These are phyloP conservation scores for Tolypocladium sp. DNA, from an alignment of 2,329 filamentous ascomycete species.

Conservation along the genomic window DNA sequence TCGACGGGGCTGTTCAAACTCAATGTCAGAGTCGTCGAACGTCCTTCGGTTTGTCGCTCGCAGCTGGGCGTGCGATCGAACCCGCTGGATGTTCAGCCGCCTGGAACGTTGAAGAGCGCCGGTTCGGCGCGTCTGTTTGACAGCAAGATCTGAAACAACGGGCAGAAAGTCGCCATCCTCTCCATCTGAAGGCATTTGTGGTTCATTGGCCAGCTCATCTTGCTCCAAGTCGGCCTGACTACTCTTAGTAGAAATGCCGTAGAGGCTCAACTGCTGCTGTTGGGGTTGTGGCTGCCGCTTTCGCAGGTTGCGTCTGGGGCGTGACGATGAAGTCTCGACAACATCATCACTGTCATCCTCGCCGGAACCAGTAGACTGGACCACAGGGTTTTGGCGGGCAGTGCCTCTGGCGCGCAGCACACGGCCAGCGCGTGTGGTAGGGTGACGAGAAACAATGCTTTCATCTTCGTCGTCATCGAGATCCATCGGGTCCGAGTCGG, in stretches of 20 bases:
- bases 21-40: constrained; percentile 35
- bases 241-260: constrained; percentile 15
- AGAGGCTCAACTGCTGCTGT: constrained; percentile 4
- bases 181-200: constrained; percentile 16
- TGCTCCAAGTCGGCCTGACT: constrained; percentile 14
- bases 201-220: constrained; percentile 23
- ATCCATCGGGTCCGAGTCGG: constrained; percentile 16
- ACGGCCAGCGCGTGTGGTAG: constrained; percentile 1
- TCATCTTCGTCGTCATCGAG: constrained; percentile 16
- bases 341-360: constrained; percentile 11
- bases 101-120: constrained; percentile 12
- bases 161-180: constrained; percentile 25
- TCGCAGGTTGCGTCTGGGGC: constrained; percentile 12
- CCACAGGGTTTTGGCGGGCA: constrained; percentile 2
- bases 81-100: constrained; percentile 9
- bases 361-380: constrained; percentile 4
- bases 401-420: constrained; percentile 16
- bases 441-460: constrained; percentile 4
- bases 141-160: constrained; percentile 26
- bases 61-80: constrained; percentile 3
- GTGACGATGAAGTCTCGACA: neutral
- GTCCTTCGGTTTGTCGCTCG: constrained; percentile 8
- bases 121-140: constrained; percentile 12
- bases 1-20: constrained; percentile 42
- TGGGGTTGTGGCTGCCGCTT: constrained; percentile 10